phyloP scores from a whole-genome alignment of 345 rosid genomes.

The Citrus hindsii region DNA sequence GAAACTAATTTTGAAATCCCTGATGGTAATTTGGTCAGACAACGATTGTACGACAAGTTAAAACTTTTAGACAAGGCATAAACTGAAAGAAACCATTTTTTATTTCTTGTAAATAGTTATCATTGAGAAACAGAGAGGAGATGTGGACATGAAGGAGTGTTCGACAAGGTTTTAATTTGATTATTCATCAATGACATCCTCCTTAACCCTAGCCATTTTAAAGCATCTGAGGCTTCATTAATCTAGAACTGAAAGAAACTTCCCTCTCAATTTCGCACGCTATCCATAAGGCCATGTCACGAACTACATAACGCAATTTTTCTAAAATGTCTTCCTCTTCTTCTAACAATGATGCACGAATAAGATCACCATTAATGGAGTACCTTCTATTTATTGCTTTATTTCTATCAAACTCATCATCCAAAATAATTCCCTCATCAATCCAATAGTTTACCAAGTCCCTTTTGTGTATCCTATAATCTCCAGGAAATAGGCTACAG shows the following conservation, averaged over 20 bases:
- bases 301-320: conserved; percentile 27
- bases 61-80: conserved; percentile 19
- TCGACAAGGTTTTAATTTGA: background rate
- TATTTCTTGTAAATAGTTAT: background rate
- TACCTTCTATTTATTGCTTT: background rate
- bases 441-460: conserved; percentile 2
- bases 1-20: conserved; percentile 8
- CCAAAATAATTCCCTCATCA: background rate
- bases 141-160: conserved; percentile 4
- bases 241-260: background rate
- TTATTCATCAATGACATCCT: conserved; percentile 4
- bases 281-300: conserved; percentile 28
- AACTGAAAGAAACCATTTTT: conserved; percentile 11
- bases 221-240: conserved; percentile 2
- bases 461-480: background rate
- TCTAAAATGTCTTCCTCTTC: background rate
- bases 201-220: conserved; percentile 11
- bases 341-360: background rate
- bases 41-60: conserved; percentile 20
- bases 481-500: background rate
- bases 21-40: conserved; percentile 3
- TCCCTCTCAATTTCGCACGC: background rate
- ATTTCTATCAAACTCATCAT: background rate
- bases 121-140: conserved; percentile 18
- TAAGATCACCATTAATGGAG: background rate